These are phyloP conservation scores for Venturia carpophila DNA, from an alignment of 2,329 filamentous ascomycete species.

Conservation along the genomic window DNA sequence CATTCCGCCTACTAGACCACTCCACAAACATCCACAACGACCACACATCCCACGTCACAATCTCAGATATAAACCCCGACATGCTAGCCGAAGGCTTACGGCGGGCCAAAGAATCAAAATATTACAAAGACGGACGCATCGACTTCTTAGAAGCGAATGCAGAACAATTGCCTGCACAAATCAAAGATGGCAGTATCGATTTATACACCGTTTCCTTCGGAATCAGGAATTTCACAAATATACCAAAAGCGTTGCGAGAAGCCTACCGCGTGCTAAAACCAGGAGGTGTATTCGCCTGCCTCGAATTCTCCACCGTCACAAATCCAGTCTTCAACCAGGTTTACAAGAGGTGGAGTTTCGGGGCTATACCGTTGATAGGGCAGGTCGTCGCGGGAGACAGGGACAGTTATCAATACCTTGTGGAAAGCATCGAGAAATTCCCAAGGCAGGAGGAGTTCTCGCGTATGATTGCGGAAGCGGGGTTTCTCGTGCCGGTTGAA, in stretches of 20 bases:
- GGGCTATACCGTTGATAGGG: constrained; percentile 87
- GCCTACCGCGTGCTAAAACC: constrained; percentile 86
- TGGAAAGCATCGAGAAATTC: constrained; percentile 94
- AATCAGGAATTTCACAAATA: constrained; percentile 94
- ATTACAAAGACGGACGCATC: constrained; percentile 48
- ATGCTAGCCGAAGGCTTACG: constrained; percentile 88
- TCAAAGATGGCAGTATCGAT: constrained; percentile 69
- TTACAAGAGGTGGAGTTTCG: constrained; percentile 95
- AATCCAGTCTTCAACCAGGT: constrained; percentile 70
- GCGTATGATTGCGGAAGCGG: constrained; percentile 73
- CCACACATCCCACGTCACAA: constrained; percentile 72
- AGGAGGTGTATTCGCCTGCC: constrained; percentile 89
- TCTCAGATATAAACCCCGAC: constrained; percentile 90
- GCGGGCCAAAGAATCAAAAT: constrained; percentile 58
- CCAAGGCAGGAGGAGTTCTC: constrained; percentile 79
- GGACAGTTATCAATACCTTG: constrained; percentile 95
- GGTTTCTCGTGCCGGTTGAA: constrained; percentile 69
- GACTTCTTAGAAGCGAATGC: constrained; percentile 86
- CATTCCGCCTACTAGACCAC: constrained; percentile 90
- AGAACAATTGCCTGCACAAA: constrained; percentile 55
- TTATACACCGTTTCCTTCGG: constrained; percentile 97
- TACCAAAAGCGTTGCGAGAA: constrained; percentile 71
- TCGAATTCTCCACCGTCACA: constrained; percentile 87
- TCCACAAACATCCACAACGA: constrained; percentile 74
- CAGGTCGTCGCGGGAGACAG: constrained; percentile 90